phyloP scores from a whole-genome alignment of 2,329 filamentous ascomycete species.

The Fusarium albidum region DNA sequence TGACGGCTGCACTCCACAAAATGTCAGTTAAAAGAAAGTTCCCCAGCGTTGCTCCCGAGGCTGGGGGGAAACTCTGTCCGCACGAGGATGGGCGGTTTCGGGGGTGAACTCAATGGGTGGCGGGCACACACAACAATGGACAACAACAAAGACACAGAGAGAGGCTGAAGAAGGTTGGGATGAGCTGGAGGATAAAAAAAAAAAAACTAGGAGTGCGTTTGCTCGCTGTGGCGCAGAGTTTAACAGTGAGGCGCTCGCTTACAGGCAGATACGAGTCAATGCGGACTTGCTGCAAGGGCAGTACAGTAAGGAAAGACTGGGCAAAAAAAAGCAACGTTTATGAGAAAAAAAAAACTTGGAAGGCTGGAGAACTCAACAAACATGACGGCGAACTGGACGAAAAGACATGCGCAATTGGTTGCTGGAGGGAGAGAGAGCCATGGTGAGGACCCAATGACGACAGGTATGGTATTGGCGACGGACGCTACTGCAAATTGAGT shows the following conservation, averaged over 20 bases:
- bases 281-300: slow-evolving; percentile 13
- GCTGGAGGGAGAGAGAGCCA: neutral
- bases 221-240: slow-evolving; percentile 21
- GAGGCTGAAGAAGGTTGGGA: no score
- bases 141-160: no score
- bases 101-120: slow-evolving; percentile 14
- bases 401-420: slow-evolving; percentile 6
- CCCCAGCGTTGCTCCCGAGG: slow-evolving; percentile 15
- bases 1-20: slow-evolving; percentile 36
- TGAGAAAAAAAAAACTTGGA: neutral
- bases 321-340: neutral
- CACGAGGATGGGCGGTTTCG: neutral
- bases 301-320: neutral
- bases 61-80: slow-evolving; percentile 6
- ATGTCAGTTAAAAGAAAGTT: slow-evolving; percentile 29
- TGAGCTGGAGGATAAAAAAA: no score
- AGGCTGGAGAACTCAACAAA: neutral
- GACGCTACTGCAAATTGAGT: slow-evolving; percentile 26
- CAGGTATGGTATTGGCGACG: slow-evolving; percentile 4
- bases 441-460: slow-evolving; percentile 23
- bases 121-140: no score
- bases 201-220: slow-evolving; percentile 18
- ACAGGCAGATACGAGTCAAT: slow-evolving; percentile 8
- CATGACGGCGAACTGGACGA: slow-evolving; percentile 23
- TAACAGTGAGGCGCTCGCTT: slow-evolving; percentile 8